Percentiles rank a stretch among this genome's conserved stretches.
These are phyloP conservation scores for Ogataea pilisensis DNA, from an alignment of 805 yeast genomes.

Conservation along the genomic window DNA sequence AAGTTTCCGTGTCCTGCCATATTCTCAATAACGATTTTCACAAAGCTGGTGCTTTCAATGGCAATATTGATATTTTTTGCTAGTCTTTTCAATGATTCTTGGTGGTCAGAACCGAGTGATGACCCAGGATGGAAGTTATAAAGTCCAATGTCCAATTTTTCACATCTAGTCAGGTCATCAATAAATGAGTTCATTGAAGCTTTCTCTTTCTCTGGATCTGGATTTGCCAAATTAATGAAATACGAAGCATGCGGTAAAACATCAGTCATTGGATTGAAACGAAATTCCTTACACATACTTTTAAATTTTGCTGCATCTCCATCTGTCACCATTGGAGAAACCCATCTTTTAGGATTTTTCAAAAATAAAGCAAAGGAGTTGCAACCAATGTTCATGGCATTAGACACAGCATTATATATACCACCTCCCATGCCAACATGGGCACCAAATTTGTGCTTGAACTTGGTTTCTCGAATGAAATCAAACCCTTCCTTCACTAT, in stretches of 20 bases:
- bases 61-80: conserved; percentile 82
- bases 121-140: conserved; percentile 96
- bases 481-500: conserved; percentile 19
- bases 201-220: conserved; percentile 72
- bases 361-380: conserved; percentile 88
- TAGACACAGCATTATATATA: conserved; percentile 33
- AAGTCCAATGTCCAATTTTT: conserved; percentile 72
- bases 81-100: conserved; percentile 57
- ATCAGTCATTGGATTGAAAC: conserved; percentile 73
- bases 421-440: conserved; percentile 87
- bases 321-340: conserved; percentile 65
- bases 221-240: conserved; percentile 88
- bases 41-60: conserved; percentile 65
- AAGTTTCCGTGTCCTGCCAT: conserved; percentile 98
- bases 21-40: conserved; percentile 86
- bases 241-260: conserved; percentile 94
- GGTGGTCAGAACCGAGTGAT: conserved; percentile 63
- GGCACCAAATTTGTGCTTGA: conserved; percentile 71
- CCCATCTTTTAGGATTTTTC: conserved; percentile 90
- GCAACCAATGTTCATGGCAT: conserved; percentile 51
- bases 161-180: conserved; percentile 88
- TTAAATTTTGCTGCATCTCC: conserved; percentile 68
- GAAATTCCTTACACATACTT: conserved; percentile 53
- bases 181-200: conserved; percentile 74
- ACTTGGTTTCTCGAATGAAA: conserved; percentile 40